Evolutionary conservation across 2,329 filamentous ascomycete species (phyloP).

Genomic region (Colletotrichum higginsianum): DNA sequence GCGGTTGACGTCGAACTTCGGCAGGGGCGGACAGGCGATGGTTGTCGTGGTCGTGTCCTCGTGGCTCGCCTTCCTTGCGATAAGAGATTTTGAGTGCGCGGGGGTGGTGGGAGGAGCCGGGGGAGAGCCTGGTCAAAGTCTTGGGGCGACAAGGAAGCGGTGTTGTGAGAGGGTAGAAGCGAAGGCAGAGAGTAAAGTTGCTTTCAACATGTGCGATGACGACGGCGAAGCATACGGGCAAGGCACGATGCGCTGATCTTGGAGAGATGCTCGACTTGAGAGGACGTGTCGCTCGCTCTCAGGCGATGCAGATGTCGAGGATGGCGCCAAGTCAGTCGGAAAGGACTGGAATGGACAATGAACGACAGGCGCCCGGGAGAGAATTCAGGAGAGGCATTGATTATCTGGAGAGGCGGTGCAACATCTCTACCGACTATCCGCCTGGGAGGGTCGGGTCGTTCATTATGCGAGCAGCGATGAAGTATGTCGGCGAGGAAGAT

Average conservation of each 20-base stretch:
- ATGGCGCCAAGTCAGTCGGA: conserved; percentile 4
- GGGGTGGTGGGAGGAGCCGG: conserved; percentile 24
- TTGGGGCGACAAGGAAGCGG: conserved; percentile 30
- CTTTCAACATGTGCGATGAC: conserved; percentile 34
- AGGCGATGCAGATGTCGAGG: not conserved
- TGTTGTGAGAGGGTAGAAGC: not conserved
- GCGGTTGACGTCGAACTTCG: conserved; percentile 14
- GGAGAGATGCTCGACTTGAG: not conserved
- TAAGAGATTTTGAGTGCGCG: conserved; percentile 34
- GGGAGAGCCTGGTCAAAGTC: conserved; percentile 29
- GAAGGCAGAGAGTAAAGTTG: conserved; percentile 14
- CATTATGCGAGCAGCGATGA: conserved; percentile 22
- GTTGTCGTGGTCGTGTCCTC: conserved; percentile 29
- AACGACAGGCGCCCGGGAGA: no score
- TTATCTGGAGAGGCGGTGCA: not conserved
- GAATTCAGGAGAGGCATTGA: no score
- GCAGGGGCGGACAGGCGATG: conserved; percentile 36
- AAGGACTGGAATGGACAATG: not conserved
- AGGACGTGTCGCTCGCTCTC: not conserved
- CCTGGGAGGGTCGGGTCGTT: not conserved
- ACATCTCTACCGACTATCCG: conserved; percentile 1
- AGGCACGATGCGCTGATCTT: conserved; percentile 9
- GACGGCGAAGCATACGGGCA: not conserved
- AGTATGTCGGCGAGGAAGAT: conserved; percentile 19
- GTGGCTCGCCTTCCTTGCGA: conserved; percentile 26